Base-by-base conservation (phyloP, 345 rosid genomes). In the Salix exigua region DNA sequence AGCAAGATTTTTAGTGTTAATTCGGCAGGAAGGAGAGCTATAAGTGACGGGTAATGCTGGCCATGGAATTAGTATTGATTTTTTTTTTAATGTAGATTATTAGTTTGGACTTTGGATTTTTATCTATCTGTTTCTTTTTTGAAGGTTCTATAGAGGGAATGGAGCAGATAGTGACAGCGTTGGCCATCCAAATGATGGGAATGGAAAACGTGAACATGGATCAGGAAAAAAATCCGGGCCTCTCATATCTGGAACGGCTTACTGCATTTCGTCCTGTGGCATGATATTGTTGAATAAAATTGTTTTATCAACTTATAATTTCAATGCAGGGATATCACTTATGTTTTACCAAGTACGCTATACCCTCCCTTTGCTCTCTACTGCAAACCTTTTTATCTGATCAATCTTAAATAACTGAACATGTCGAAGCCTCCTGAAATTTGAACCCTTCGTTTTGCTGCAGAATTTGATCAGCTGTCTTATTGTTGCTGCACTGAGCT, bases 191-290 rank as follows among this genome's bases (percentile, higher is more conserved):
- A 75, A 48, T 35, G 80, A 71, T 75, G 84, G 75, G 73, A 80
- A 78, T 73, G 82, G 80, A 74, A 88, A 87, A 77, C 87, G 83
- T 17, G 94, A 81, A 17, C 90, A 80, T 55, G 83, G 86, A 25
- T 69, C 89, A 9, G 85, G 78, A 75, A 82, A 81, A 74, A 87
- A 58, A 75, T 87, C 89, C 37, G 92, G 93, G 68, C 93, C 99
- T 5, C 85, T 94, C 71, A 53, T 94, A 23, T 91, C 97, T 53
- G 99, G 97, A 82, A 77, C 90, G 38, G 97, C 97, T 75, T 94
- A 94, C 81, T 94, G 99, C 69, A 53, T 94, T 71, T 91, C 99
- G 80, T 91, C 99, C 12, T 91, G 99, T 84, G 80, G 97, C 77
- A 94, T 94, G 99, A 94, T 91, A 42, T 66, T 95, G 79, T 82